phyloP scores from a whole-genome alignment of 352 stramenopile species.

The Phytophthora agathidicida region DNA sequence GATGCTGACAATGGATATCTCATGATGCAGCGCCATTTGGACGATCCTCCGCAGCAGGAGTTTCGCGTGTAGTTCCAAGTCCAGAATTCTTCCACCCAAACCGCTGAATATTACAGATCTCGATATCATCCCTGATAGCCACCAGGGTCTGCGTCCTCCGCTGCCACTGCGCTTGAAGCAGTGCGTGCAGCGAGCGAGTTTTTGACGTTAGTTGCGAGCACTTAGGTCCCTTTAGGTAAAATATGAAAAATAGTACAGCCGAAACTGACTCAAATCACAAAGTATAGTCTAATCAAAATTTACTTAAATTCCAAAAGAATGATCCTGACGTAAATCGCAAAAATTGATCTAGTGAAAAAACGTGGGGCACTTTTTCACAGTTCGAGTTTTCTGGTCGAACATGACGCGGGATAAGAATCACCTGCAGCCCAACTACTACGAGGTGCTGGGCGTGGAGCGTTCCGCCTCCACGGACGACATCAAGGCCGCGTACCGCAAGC shows the following conservation, averaged over 20 bases:
- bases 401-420: slow-evolving; percentile 30
- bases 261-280: slow-evolving; percentile 22
- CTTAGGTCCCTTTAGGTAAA: slow-evolving; percentile 22
- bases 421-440: slow-evolving; percentile 57
- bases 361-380: slow-evolving; percentile 8
- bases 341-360: not conserved
- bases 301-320: slow-evolving; percentile 15
- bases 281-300: slow-evolving; percentile 30
- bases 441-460: slow-evolving; percentile 65
- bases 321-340: not conserved
- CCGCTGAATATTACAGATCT: slow-evolving; percentile 1
- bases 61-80: slow-evolving; percentile 34
- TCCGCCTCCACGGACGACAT: slow-evolving; percentile 73
- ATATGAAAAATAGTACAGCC: slow-evolving; percentile 37
- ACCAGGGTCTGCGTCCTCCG: slow-evolving; percentile 14
- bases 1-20: slow-evolving; percentile 18
- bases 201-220: slow-evolving; percentile 33
- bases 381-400: not conserved
- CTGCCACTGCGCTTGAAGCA: slow-evolving; percentile 27
- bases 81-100: not conserved
- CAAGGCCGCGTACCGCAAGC: slow-evolving; percentile 78
- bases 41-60: slow-evolving; percentile 35
- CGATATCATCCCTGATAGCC: slow-evolving; percentile 18
- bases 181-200: slow-evolving; percentile 14
- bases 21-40: slow-evolving; percentile 49